Evolutionary conservation across 768 basidiomycete genomes (phyloP).

Genomic region (Suillus variegatus): DNA sequence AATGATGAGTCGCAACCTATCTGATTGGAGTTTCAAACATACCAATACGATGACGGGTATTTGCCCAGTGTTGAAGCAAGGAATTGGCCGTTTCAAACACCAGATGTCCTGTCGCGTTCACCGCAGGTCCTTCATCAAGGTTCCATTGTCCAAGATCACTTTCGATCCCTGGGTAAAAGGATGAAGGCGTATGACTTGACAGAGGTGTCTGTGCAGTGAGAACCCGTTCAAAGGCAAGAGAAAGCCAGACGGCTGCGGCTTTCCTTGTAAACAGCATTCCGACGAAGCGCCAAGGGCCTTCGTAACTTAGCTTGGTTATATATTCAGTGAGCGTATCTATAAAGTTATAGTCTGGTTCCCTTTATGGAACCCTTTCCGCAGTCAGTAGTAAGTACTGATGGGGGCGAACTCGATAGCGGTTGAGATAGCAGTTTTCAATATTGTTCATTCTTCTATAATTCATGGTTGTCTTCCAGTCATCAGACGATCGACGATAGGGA

Average conservation of each 20-base stretch:
- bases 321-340: background rate
- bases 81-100: constrained; percentile 36
- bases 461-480: background rate
- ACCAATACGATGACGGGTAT: constrained; percentile 39
- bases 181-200: background rate
- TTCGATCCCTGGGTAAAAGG: background rate
- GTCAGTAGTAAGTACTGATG: too few relatives aligned
- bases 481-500: too few relatives aligned
- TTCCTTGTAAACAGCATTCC: background rate
- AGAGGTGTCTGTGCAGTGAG: background rate
- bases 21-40: background rate
- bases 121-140: constrained; percentile 20
- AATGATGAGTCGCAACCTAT: background rate
- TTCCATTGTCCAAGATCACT: constrained; percentile 16
- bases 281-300: too few relatives aligned
- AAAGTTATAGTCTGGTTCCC: too few relatives aligned
- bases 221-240: background rate
- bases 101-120: constrained; percentile 33
- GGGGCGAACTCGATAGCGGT: background rate
- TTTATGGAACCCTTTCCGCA: too few relatives aligned
- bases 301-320: background rate
- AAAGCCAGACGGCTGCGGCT: background rate
- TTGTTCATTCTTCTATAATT: background rate
- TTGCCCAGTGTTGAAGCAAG: constrained; percentile 41
- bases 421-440: background rate